Evolutionary conservation across 139 green algal species (phyloP), one percentile per base, ranked within the genome.

Genomic region (Micromonas pusilla): DNA sequence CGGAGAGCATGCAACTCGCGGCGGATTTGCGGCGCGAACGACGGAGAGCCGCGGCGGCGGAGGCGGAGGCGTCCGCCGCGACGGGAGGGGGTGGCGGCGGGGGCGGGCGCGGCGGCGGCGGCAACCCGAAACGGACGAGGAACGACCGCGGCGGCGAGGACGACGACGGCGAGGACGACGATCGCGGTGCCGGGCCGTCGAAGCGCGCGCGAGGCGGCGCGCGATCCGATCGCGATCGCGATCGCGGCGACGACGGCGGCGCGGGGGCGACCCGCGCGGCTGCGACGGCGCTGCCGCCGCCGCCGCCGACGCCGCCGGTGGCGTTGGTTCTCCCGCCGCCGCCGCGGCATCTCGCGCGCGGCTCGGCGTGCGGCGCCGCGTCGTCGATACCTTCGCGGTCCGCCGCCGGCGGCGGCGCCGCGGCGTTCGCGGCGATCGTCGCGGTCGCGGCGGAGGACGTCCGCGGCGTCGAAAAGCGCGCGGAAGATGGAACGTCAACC

Each of bases 1-100:
- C n/a, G 28, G 65, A 72, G 65, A 32, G 28, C 3, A 72, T 33
- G 65, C 36, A 33, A 33, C 65, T 72, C 65, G 65, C 65, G 28
- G 65, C 65, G 4, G 65, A 72, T 25, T 25, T 72, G 3, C 65
- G 65, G 30, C 34, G 20, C 25, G 68, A 75, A 5, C n/a, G 37
- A 32, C 26, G 68, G 30, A 39, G 23, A 26, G 33, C 33, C 9
- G 66, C 31, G 30, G 53, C 31, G 37, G 68, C 68, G 36, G 68
- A 30, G 20, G 20, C 60, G 68, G 9, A 23, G 9, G 16, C 45
- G 45, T 9, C 9, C 45, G 16, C 45, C 16, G 9, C 9, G 9
- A 57, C 9, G 45, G 9, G 45, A 16, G 45, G 9, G 45, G 45
- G 9, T 9, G 45, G 16, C 45, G 45, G 45, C 45, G 16, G 9